Evolutionary conservation across 2,329 filamentous ascomycete species (phyloP), one percentile per base, ranked within the genome.

Genomic region (Periglandula ipomoeae): DNA sequence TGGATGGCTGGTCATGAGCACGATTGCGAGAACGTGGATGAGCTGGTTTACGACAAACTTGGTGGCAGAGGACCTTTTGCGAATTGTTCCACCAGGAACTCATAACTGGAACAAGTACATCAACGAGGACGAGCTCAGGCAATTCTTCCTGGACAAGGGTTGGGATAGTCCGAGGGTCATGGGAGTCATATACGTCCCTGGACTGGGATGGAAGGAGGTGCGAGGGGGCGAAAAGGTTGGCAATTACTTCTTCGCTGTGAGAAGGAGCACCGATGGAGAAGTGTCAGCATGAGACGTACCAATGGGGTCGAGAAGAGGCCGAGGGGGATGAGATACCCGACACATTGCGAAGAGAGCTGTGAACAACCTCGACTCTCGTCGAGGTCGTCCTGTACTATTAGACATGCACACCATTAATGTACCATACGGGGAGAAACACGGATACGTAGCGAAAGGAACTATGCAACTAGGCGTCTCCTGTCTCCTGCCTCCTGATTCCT

Each of bases 71-170:
- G 87, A 93, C 69, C 63, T 96, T 50, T 59, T 95, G 63, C 75
- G 87, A 5, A 88, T 97, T 52, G 93, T 98, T 49, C 93, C 93
- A 9, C 80, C 79, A 55, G 93, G 93, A 2, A 98, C 93, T 42
- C 93, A 98, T 69, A 89, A 96, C 65, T 98, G 93, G 93, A 75
- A 76, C 53, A 95, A 97, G 71, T 98, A 97, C 69, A 84, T 98
- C 56, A 93, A 96, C 62, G 86, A 87, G 54, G 73, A 79, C 13
- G 91, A 97, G 73, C 65, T 95, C 60, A 70, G 76, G 56, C 68
- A 64, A 1, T 73, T 77, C 63, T 78, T 84, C 55, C 64, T 70
- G 47, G 67, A 64, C 49, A 70, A 70, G 55, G 65, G 70, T 52
- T 91, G 84, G 84, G 75, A 72, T 64, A 73, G 61, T 56, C 75